These are phyloP conservation scores for Teunomyces lycoperdinae DNA, from an alignment of 805 yeast genomes.

Conservation along the genomic window DNA sequence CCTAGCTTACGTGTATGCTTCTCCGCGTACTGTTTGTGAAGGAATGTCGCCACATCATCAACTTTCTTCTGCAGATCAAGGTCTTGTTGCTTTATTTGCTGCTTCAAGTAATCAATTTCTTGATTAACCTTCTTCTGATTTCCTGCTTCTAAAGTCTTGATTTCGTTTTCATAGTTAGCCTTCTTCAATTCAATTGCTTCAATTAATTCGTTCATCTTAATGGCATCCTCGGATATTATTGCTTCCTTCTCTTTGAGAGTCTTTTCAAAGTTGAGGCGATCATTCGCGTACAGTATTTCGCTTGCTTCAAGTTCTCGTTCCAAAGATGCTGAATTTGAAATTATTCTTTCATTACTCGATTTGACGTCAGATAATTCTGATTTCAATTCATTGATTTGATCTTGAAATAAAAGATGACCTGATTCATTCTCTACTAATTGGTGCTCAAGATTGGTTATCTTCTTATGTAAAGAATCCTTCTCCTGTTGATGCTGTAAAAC, in stretches of 20 bases:
- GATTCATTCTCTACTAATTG: conserved; percentile 13
- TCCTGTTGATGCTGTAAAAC: conserved; percentile 13
- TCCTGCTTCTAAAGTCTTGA: conserved; percentile 9
- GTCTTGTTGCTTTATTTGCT: conserved; percentile 38
- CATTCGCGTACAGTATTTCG: conserved; percentile 5
- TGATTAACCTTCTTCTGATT: conserved; percentile 8
- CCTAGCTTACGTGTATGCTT: conserved; percentile 74
- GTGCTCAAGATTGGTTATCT: conserved; percentile 13
- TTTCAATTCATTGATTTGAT: conserved; percentile 3
- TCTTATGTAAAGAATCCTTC: conserved; percentile 12
- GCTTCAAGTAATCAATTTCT: conserved; percentile 15
- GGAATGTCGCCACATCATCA: conserved; percentile 63
- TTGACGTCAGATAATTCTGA: conserved; percentile 7
- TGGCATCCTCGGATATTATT: conserved; percentile 30
- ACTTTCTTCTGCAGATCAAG: conserved; percentile 51
- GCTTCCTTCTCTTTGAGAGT: conserved; percentile 24
- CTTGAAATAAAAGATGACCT: conserved; percentile 8
- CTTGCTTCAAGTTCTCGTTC: conserved; percentile 24
- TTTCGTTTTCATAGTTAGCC: conserved; percentile 11
- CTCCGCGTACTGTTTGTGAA: conserved; percentile 70
- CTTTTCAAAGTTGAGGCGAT: neutral
- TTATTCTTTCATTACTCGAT: conserved; percentile 4
- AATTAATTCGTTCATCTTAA: conserved; percentile 28
- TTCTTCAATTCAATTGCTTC: conserved; percentile 16
- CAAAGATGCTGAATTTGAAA: conserved; percentile 18